These are phyloP conservation scores for Fusarium falciforme DNA, from an alignment of 2,329 filamentous ascomycete species.

Conservation along the genomic window DNA sequence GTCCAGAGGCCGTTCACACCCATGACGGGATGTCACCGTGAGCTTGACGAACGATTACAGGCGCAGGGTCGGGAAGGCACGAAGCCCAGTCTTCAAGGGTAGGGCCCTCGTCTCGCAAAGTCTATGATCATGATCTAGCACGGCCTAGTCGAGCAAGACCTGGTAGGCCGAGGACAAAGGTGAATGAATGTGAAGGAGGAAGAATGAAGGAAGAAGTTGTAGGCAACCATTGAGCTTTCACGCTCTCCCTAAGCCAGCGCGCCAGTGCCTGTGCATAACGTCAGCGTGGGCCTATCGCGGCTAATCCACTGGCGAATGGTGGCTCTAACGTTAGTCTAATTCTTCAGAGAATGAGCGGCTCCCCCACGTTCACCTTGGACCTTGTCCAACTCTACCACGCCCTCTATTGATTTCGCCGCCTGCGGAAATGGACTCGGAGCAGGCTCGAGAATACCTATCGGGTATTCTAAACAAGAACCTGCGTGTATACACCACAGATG, in stretches of 20 bases:
- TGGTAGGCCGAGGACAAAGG: not conserved
- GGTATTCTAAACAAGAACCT: conserved; percentile 83
- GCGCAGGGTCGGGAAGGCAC: conserved; percentile 7
- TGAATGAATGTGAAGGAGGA: not conserved
- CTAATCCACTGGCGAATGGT: conserved; percentile 26
- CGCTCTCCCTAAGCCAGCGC: not conserved
- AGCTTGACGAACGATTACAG: not conserved
- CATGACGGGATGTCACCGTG: conserved; percentile 65
- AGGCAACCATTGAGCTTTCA: conserved; percentile 20
- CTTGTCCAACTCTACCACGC: not conserved
- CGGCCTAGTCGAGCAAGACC: not conserved
- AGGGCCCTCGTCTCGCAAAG: conserved; percentile 29
- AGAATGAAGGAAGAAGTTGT: not conserved
- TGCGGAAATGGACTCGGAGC: conserved; percentile 59
- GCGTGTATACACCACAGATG: conserved; percentile 83
- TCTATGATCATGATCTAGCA: conserved; percentile 24
- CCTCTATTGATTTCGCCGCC: not conserved
- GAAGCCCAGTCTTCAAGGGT: conserved; percentile 28
- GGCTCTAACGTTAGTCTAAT: not conserved
- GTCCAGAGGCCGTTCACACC: conserved; percentile 99
- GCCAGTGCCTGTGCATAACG: conserved; percentile 31
- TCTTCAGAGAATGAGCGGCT: conserved; percentile 2
- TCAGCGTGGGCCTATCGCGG: conserved; percentile 36
- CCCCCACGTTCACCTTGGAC: not conserved
- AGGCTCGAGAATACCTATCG: conserved; percentile 67